Conservation (phyloP, 176 grass and related monocot genomes). For the Juncus inflexus region DNA sequence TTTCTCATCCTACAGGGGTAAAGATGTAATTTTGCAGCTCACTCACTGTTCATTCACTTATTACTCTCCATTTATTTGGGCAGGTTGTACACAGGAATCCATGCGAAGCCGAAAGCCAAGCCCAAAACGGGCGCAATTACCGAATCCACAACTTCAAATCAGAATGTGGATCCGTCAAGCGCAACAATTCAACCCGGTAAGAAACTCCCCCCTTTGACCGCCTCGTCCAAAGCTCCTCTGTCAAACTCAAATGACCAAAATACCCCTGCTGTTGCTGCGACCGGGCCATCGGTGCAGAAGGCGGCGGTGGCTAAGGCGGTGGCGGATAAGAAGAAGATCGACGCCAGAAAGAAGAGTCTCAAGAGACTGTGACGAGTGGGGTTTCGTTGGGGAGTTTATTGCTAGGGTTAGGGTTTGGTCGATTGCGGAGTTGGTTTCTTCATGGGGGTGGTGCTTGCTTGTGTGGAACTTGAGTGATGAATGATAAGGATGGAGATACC, state of each 20-base stretch:
- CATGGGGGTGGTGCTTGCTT: constrained; percentile 8
- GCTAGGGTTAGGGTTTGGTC: constrained; percentile 17
- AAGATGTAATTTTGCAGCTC: too few relatives aligned
- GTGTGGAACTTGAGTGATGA: constrained; percentile 14
- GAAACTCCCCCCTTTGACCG: constrained; percentile 32
- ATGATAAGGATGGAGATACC: constrained; percentile 6
- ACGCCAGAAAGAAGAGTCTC: constrained; percentile 90
- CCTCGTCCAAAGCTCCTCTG: constrained; percentile 37
- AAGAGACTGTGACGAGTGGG: constrained; percentile 55
- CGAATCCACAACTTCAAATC: constrained; percentile 51
- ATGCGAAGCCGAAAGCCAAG: constrained; percentile 72
- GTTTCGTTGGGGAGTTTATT: not conserved
- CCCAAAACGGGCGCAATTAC: constrained; percentile 59
- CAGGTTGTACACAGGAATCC: constrained; percentile 78
- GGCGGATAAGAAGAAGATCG: constrained; percentile 77
- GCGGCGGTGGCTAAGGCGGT: constrained; percentile 27
- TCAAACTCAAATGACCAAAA: constrained; percentile 59
- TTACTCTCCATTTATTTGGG: not conserved
- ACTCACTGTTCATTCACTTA: too few relatives aligned
- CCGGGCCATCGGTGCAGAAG: constrained; percentile 39
- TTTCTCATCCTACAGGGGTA: too few relatives aligned
- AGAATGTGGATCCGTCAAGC: constrained; percentile 51
- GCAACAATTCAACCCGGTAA: constrained; percentile 28
- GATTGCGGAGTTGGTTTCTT: constrained; percentile 1
- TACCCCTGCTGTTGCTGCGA: constrained; percentile 22